Evolutionary conservation across 2,329 filamentous ascomycete species (phyloP).

Genomic region (Botrytis paeoniae): DNA sequence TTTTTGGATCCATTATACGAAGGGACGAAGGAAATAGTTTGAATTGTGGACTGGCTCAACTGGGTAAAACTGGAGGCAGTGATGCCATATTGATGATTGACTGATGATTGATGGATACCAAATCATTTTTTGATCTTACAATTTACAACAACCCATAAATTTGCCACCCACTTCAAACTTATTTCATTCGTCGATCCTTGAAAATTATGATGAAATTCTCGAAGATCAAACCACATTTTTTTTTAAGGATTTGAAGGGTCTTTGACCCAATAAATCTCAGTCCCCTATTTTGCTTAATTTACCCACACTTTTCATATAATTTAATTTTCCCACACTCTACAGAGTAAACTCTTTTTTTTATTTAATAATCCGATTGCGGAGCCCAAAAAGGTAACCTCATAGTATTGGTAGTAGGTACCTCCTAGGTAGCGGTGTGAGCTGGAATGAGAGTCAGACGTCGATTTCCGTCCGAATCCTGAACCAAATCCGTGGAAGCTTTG

Average conservation of each 20-base stretch:
- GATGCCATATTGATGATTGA: not conserved
- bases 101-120: not conserved
- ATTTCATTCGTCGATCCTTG: not conserved
- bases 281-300: not conserved
- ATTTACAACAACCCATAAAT: not conserved
- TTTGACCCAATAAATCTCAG: not conserved
- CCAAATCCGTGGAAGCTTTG: not conserved
- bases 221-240: not conserved
- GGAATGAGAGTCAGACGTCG: not conserved
- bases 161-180: not conserved
- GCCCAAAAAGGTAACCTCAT: not conserved
- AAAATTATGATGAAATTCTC: not conserved
- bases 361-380: not conserved
- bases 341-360: not conserved
- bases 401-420: not conserved
- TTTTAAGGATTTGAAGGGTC: not conserved
- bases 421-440: conserved; percentile 5
- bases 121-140: not conserved
- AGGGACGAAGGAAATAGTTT: not conserved
- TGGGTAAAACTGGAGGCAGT: not conserved
- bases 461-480: not conserved
- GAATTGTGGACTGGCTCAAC: not conserved
- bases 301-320: not conserved
- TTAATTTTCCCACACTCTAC: not conserved
- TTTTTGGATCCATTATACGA: not conserved